Base-by-base conservation (phyloP, 345 rosid species). In the Lepidium sativum region DNA sequence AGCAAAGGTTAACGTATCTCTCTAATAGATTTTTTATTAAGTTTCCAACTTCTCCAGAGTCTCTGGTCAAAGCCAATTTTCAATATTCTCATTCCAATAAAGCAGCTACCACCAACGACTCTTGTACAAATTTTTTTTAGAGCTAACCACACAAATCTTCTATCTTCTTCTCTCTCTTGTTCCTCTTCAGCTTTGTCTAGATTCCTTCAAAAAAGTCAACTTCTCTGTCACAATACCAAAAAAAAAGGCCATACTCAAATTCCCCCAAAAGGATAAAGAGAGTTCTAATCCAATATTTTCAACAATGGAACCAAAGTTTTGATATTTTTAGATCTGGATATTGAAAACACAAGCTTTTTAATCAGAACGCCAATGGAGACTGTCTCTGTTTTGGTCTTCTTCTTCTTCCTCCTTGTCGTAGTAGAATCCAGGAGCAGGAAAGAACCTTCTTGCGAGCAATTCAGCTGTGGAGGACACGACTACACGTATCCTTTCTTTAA, bases 391-490 rank as follows among this genome's bases (percentile, higher is more conserved):
- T 56, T 57, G 40, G 33, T 57, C 65, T 49, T 56, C 60, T 54
- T 62, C 44, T 60, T 63, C 52, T 20, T 71, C 41, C 15, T 71
- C 8, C 6, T 43, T 9, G 6, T 72, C n/a, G 14, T 57, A 9
- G 66, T 34, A 32, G 54, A 65, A 72, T 54, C 60, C 1, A 57
- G 4, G 9, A 32, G 9, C 6, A 48, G 1, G 11, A 63, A 0
- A 35, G 3, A 12, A 15, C 0, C 0, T 1, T 80, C 0, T 0
- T 81, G 86, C 54, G 5, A 5, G 0, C 0, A 9, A 21, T 68
- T 62, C 16, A n/a, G 32, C 3, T 79, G 89, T 17, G 83, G 78
- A 21, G 32, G 9, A 9, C 31, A 67, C 1, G 37, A 64, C 35
- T 41, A 70, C 14, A 10, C 0, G 3, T 68, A 70, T 69, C 82